Conservation (phyloP, 345 rosid genomes). For the Salix suchowensis region DNA sequence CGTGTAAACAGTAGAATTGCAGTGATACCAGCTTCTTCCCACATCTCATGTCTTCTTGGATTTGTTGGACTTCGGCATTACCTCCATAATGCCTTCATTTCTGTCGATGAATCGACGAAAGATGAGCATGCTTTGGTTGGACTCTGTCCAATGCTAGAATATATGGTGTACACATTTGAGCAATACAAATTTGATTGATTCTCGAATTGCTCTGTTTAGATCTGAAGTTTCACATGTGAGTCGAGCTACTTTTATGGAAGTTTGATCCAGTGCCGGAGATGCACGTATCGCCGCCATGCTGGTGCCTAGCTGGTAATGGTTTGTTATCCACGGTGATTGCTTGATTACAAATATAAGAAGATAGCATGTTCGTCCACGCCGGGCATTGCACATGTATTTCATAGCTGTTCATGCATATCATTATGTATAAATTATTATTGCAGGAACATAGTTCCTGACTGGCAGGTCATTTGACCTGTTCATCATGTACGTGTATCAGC, state of each 20-base stretch:
- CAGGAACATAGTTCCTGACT: background rate
- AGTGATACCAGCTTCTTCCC: background rate
- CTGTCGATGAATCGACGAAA: background rate
- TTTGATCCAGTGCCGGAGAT: background rate
- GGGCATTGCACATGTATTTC: background rate
- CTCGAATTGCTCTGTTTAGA: background rate
- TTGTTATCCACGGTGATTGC: background rate
- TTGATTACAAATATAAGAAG: background rate
- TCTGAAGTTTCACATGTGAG: background rate
- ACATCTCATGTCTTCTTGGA: background rate
- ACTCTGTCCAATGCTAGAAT: background rate
- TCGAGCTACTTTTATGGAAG: background rate
- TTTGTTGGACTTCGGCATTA: background rate
- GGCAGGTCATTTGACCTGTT: conserved; percentile 8
- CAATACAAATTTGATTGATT: background rate
- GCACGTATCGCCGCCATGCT: background rate
- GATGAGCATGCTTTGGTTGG: background rate
- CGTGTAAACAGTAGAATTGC: background rate
- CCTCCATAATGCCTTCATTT: background rate
- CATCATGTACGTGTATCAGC: background rate
- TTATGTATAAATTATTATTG: background rate
- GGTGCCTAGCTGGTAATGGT: conserved; percentile 2
- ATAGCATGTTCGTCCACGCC: background rate
- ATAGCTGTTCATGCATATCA: background rate
- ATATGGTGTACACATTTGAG: background rate